Conservation (phyloP, 2,329 filamentous ascomycete genomes). For the Neofusicoccum parvum region DNA sequence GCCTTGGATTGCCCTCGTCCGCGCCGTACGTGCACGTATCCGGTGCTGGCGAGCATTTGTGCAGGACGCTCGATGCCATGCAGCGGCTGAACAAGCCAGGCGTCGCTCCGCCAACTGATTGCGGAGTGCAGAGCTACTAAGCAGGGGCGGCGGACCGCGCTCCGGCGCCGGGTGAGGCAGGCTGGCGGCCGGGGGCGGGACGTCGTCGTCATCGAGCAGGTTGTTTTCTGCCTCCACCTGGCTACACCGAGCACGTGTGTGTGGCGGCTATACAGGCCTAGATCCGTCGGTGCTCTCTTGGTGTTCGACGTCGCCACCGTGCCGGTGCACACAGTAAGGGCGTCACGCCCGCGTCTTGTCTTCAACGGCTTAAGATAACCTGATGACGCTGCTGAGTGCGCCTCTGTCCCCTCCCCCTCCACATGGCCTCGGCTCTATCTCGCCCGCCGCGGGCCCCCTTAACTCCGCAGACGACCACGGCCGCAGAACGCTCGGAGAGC, state of each 20-base stretch:
- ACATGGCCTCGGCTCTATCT: neutral
- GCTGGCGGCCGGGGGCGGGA: neutral
- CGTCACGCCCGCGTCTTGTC: no score
- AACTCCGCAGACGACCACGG: neutral
- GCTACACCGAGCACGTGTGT: neutral
- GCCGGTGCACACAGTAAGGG: no score
- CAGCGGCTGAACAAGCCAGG: neutral
- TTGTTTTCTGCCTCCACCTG: no score
- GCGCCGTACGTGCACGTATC: no score
- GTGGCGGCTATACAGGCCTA: slow-evolving; percentile 3
- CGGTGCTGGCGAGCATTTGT: neutral
- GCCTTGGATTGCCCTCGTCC: no score
- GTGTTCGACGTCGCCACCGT: neutral
- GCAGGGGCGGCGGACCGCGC: neutral
- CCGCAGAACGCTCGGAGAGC: neutral
- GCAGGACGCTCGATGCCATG: neutral
- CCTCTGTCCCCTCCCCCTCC: neutral
- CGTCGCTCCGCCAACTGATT: neutral
- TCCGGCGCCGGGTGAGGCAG: neutral
- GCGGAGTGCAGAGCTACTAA: neutral
- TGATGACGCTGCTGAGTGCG: neutral
- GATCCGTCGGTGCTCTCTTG: neutral
- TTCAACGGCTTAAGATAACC: neutral
- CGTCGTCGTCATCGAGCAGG: neutral
- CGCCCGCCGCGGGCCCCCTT: neutral